Percentiles rank a stretch among this genome's conserved stretches.
Conservation (phyloP, 257 asterid species). For the Nicotiana attenuata region DNA sequence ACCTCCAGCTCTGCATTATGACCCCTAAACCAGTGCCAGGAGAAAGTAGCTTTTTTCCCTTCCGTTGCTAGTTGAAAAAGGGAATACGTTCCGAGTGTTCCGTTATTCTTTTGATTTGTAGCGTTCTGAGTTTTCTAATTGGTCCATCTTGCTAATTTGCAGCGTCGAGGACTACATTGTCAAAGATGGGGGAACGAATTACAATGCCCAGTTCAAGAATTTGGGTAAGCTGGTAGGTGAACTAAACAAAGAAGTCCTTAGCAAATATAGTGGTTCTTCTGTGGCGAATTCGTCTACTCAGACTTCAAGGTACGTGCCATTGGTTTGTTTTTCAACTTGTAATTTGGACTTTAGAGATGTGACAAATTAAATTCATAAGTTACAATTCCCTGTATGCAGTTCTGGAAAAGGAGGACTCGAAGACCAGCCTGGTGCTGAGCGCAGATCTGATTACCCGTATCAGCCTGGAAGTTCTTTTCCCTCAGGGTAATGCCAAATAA, state of each 20-base stretch:
- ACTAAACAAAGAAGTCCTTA: slow-evolving; percentile 35
- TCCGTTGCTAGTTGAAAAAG: neutral
- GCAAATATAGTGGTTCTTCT: slow-evolving; percentile 33
- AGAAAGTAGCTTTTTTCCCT: neutral
- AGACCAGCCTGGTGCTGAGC: slow-evolving; percentile 9
- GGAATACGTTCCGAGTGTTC: neutral
- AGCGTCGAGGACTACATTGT: slow-evolving; percentile 50
- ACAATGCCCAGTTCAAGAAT: slow-evolving; percentile 55
- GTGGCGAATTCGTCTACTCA: slow-evolving; percentile 24
- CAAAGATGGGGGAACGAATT: slow-evolving; percentile 40
- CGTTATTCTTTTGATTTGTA: too few species aligned
- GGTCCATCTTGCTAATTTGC: neutral
- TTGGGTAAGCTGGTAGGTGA: slow-evolving; percentile 52
- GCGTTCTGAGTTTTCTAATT: neutral
- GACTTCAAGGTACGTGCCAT: slow-evolving; percentile 31
- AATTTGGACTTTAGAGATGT: neutral
- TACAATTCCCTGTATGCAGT: neutral
- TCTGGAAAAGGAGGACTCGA: neutral
- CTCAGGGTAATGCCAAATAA: slow-evolving; percentile 14
- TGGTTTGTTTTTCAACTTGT: neutral
- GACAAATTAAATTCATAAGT: neutral
- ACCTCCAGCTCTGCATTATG: neutral
- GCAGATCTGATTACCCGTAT: neutral
- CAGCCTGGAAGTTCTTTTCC: slow-evolving; percentile 11
- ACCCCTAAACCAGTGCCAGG: neutral